Conservation (phyloP, 2,329 filamentous ascomycete genomes). For the Sarocladiaceae sp. region DNA sequence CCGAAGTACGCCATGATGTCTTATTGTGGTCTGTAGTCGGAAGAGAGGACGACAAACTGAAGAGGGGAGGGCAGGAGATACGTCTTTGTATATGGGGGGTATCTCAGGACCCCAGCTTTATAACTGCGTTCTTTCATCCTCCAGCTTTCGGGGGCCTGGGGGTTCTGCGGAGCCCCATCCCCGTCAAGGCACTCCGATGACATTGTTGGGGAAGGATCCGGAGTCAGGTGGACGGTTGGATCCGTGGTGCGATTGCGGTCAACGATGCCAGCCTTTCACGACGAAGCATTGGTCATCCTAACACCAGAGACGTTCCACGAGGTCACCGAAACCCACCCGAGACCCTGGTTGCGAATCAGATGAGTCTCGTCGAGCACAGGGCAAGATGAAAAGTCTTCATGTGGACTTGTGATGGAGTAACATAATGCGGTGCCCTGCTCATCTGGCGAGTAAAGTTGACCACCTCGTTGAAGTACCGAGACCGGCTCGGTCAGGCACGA, state of each 20-base stretch:
- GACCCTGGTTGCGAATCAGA: too few relatives aligned
- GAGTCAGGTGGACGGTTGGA: too few relatives aligned
- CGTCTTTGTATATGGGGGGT: background rate
- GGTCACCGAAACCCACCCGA: too few relatives aligned
- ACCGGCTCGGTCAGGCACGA: background rate
- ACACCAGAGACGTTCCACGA: too few relatives aligned
- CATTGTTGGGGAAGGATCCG: constrained; percentile 5
- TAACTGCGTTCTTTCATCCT: too few relatives aligned
- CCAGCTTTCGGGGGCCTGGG: background rate
- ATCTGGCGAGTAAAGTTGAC: too few relatives aligned
- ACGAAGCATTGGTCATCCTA: background rate
- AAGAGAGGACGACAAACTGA: background rate
- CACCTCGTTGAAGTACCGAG: constrained; percentile 5
- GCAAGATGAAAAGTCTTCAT: background rate
- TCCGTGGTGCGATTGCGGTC: background rate
- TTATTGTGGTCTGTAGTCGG: too few relatives aligned
- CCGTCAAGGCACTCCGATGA: background rate
- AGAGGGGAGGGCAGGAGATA: background rate
- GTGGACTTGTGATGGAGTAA: background rate
- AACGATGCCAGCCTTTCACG: background rate
- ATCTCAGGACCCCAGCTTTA: background rate
- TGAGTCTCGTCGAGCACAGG: too few relatives aligned
- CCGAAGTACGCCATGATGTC: constrained; percentile 23
- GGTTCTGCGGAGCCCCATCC: constrained; percentile 3
- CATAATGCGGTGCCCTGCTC: background rate